Conservation (phyloP, 176 grass and related monocot genomes). For the Aegilops longissima region DNA sequence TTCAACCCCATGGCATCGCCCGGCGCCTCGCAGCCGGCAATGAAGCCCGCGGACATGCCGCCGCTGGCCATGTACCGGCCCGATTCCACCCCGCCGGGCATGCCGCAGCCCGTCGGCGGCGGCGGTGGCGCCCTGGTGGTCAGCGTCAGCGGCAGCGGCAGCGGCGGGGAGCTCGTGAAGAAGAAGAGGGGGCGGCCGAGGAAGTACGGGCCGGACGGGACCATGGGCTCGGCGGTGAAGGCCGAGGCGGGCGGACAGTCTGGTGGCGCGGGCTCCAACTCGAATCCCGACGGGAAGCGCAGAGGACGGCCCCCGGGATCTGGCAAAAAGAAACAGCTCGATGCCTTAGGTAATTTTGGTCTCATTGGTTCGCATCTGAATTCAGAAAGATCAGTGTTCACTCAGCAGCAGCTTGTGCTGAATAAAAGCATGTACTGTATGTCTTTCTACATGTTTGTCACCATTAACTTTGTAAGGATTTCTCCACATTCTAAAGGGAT, state of each 20-base stretch:
- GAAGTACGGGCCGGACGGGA: conserved; percentile 85
- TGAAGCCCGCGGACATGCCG: conserved; percentile 30
- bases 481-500: background rate
- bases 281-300: conserved; percentile 61
- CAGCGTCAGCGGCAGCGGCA: conserved; percentile 22
- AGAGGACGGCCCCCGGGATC: conserved; percentile 75
- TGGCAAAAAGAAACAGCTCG: conserved; percentile 87
- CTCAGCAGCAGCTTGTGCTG: background rate
- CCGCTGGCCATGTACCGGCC: conserved; percentile 27
- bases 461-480: conserved; percentile 10
- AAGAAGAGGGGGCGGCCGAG: conserved; percentile 98
- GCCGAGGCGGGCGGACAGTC: conserved; percentile 28
- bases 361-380: conserved; percentile 23
- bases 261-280: conserved; percentile 51
- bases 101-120: conserved; percentile 4
- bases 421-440: background rate
- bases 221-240: conserved; percentile 46
- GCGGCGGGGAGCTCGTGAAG: conserved; percentile 62
- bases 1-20: conserved; percentile 56
- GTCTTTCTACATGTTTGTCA: background rate
- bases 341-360: conserved; percentile 76
- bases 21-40: background rate
- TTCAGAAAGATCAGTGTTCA: background rate
- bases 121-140: background rate
- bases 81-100: conserved; percentile 28